These are phyloP conservation scores for Metschnikowia santaceciliae DNA, from an alignment of 805 yeast genomes.

Conservation along the genomic window DNA sequence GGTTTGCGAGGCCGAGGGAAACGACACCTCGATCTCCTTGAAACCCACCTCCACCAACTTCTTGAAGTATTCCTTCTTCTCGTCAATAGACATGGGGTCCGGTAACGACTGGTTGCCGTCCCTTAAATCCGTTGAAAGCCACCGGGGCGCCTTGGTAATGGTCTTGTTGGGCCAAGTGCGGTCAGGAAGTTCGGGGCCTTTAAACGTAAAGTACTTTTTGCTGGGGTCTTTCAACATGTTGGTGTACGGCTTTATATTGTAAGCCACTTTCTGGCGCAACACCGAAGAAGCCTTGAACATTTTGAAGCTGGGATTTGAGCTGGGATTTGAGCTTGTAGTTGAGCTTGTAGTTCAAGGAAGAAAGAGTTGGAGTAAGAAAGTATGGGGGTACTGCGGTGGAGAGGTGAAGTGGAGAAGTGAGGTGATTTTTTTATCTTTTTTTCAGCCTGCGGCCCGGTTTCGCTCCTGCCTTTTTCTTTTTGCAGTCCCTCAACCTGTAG, in stretches of 20 bases:
- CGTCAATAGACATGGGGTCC: conserved; percentile 75
- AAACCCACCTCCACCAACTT: conserved; percentile 70
- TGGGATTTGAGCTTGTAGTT: not conserved
- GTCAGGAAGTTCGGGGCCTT: conserved; percentile 52
- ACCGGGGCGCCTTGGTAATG: conserved; percentile 69
- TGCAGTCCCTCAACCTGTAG: no score
- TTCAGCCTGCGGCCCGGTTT: not conserved
- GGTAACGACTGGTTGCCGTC: conserved; percentile 82
- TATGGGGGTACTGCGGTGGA: not conserved
- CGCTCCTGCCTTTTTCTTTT: not conserved
- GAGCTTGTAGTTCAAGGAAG: no score
- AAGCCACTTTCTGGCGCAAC: conserved; percentile 24
- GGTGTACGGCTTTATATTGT: conserved; percentile 20
- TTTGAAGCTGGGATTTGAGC: not conserved
- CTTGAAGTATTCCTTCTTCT: conserved; percentile 71
- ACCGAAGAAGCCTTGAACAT: conserved; percentile 26
- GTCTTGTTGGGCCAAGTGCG: conserved; percentile 69
- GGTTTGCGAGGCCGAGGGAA: conserved; percentile 79
- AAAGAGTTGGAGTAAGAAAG: no score
- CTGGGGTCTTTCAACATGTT: conserved; percentile 70
- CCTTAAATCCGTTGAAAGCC: conserved; percentile 77
- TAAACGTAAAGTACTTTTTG: conserved; percentile 53
- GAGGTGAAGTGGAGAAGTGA: not conserved
- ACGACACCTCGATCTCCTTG: conserved; percentile 77
- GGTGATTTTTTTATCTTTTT: conserved; percentile 3